Conservation (phyloP, 768 basidiomycete species). For the Suillus tomentosus region DNA sequence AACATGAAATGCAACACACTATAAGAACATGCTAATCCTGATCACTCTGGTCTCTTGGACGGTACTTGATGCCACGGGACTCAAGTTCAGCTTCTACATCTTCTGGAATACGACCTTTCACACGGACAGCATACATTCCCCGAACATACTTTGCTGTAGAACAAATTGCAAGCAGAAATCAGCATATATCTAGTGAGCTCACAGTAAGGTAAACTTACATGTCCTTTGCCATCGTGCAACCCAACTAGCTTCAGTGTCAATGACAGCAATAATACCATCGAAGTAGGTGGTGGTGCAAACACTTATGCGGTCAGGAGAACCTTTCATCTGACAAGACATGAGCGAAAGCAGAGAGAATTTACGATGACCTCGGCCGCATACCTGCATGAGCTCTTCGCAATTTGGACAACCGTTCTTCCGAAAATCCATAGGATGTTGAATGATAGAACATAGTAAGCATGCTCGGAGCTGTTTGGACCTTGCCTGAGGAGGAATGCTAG, state of each 20-base stretch:
- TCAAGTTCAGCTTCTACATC: constrained; percentile 84
- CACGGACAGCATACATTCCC: constrained; percentile 92
- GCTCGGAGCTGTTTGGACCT: constrained; percentile 81
- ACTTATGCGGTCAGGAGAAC: constrained; percentile 77
- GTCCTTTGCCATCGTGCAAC: constrained; percentile 96
- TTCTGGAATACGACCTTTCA: constrained; percentile 82
- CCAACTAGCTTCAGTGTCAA: constrained; percentile 89
- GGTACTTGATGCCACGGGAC: constrained; percentile 75
- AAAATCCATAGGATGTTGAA: constrained; percentile 85
- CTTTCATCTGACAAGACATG: constrained; percentile 71
- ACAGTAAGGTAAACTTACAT: constrained; percentile 50
- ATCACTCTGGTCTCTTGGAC: constrained; percentile 81
- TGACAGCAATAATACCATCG: constrained; percentile 88
- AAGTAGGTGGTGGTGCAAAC: constrained; percentile 91
- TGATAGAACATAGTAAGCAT: constrained; percentile 90
- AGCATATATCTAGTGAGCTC: neutral
- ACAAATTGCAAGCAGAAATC: constrained; percentile 12
- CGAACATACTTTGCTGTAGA: constrained; percentile 80
- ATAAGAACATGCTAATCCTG: constrained; percentile 47
- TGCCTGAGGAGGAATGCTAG: constrained; percentile 57
- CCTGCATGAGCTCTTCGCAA: constrained; percentile 94
- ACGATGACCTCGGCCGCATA: constrained; percentile 31
- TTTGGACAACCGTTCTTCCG: constrained; percentile 90
- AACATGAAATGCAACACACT: neutral
- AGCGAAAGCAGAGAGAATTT: constrained; percentile 1